phyloP scores from a whole-genome alignment of 148 eudicot species.

The Pouteria glomerata region DNA sequence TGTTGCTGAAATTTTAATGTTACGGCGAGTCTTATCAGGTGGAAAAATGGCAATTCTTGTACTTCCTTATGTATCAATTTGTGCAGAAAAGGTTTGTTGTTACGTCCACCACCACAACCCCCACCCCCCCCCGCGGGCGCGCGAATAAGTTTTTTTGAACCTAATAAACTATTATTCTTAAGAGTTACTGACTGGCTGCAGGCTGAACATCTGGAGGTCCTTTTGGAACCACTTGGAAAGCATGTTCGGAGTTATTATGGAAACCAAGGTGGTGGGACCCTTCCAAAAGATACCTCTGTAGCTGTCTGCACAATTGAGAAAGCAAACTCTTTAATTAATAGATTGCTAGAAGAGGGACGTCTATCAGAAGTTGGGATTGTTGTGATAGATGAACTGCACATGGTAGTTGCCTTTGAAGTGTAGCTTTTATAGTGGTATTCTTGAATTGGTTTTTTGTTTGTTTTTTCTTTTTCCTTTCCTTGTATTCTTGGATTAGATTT shows the following conservation, averaged over 20 bases:
- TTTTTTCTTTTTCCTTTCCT: neutral
- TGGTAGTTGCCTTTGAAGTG: slow-evolving; percentile 44
- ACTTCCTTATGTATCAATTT: slow-evolving; percentile 95
- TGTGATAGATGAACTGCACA: slow-evolving; percentile 98
- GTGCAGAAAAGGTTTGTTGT: slow-evolving; percentile 80
- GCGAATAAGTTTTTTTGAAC: slow-evolving; percentile 1
- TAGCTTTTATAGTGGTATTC: neutral
- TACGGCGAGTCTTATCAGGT: slow-evolving; percentile 62
- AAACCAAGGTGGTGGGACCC: slow-evolving; percentile 93
- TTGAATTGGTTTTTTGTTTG: neutral
- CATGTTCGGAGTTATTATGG: slow-evolving; percentile 98
- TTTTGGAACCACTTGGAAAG: slow-evolving; percentile 84
- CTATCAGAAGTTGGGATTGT: slow-evolving; percentile 95
- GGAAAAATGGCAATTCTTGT: slow-evolving; percentile 96
- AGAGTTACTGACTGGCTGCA: slow-evolving; percentile 25
- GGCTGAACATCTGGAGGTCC: slow-evolving; percentile 93
- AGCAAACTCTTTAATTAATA: slow-evolving; percentile 91
- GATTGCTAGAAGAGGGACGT: slow-evolving; percentile 92
- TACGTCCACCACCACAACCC: neutral
- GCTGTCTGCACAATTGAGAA: slow-evolving; percentile 99
- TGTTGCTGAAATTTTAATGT: slow-evolving; percentile 96
- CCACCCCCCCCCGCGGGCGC: no score
- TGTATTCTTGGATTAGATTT: slow-evolving; percentile 5
- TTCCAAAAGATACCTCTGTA: slow-evolving; percentile 91
- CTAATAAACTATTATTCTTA: neutral